Evolutionary conservation across 192 early-diverging fungal species (phyloP).

Genomic region (Paraglomus occultum): DNA sequence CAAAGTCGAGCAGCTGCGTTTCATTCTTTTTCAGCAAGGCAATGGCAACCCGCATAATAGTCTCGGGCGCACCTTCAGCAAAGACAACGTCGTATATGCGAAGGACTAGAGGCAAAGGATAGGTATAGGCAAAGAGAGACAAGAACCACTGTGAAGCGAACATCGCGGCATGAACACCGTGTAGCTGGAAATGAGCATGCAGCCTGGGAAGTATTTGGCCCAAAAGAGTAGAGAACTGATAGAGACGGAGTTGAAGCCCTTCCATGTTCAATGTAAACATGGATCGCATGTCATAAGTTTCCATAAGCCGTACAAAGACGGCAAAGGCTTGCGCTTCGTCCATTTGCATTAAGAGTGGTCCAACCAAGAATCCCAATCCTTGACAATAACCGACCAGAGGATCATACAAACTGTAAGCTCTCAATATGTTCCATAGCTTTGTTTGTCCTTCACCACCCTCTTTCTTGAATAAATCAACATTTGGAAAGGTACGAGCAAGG

Average conservation of each 20-base stretch:
- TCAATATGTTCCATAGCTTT: slow-evolving; percentile 81
- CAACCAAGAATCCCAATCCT: slow-evolving; percentile 93
- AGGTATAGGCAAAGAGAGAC: slow-evolving; percentile 95
- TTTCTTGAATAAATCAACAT: slow-evolving; percentile 80
- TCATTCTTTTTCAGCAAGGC: slow-evolving; percentile 84
- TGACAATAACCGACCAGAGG: slow-evolving; percentile 97
- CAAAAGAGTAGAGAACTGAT: slow-evolving; percentile 82
- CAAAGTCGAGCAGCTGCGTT: slow-evolving; percentile 61
- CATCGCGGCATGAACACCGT: slow-evolving; percentile 80
- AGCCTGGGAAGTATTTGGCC: slow-evolving; percentile 73
- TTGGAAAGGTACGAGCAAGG: slow-evolving; percentile 90
- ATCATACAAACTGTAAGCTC: slow-evolving; percentile 94
- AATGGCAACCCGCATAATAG: slow-evolving; percentile 84
- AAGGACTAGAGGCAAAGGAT: slow-evolving; percentile 85
- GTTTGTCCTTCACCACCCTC: slow-evolving; percentile 84
- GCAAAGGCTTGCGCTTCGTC: slow-evolving; percentile 92
- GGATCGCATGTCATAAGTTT: slow-evolving; percentile 85
- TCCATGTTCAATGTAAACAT: slow-evolving; percentile 95
- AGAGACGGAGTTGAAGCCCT: slow-evolving; percentile 85
- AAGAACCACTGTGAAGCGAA: slow-evolving; percentile 98
- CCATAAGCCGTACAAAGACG: slow-evolving; percentile 93
- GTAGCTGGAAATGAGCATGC: slow-evolving; percentile 68
- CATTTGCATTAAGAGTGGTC: slow-evolving; percentile 92
- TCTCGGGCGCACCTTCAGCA: slow-evolving; percentile 86
- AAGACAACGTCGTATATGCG: slow-evolving; percentile 93